Conservation (phyloP, 768 basidiomycete species). For the Rhizopogon rudus region DNA sequence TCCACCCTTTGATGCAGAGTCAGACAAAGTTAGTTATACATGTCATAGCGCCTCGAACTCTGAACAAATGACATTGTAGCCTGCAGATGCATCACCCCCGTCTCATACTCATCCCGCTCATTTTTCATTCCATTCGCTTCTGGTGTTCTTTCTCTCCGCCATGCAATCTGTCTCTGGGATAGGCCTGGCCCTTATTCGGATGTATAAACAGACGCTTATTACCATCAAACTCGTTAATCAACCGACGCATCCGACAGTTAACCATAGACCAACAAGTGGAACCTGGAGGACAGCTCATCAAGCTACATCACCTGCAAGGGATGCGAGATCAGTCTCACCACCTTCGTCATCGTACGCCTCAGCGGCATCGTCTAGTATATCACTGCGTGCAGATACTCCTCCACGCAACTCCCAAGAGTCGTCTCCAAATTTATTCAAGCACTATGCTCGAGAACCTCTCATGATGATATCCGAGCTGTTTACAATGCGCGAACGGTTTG, state of each 20-base stretch:
- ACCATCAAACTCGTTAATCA: conserved; percentile 67
- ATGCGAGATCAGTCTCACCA: conserved; percentile 2
- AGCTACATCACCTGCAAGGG: not conserved
- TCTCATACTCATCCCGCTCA: conserved; percentile 28
- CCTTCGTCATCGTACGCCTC: conserved; percentile 13
- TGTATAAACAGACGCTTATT: conserved; percentile 58
- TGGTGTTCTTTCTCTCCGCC: conserved; percentile 69
- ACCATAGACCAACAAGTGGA: not conserved
- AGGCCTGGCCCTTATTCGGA: conserved; percentile 62
- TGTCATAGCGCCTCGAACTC: not conserved
- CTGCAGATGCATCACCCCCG: conserved; percentile 16
- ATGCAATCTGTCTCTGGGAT: conserved; percentile 68
- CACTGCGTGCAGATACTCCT: conserved; percentile 8
- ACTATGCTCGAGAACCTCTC: conserved; percentile 41
- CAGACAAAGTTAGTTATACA: conserved; percentile 15
- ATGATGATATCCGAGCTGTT: conserved; percentile 47
- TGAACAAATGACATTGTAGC: conserved; percentile 9
- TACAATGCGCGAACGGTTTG: conserved; percentile 40
- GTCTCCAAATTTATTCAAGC: conserved; percentile 3
- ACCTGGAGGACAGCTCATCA: not conserved
- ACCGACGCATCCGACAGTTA: conserved; percentile 8
- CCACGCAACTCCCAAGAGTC: not conserved
- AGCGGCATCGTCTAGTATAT: conserved; percentile 20
- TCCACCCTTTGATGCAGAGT: conserved; percentile 24
- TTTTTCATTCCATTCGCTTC: conserved; percentile 46